Base-by-base conservation (phyloP, 164 flowering plant genomes). In the Amborella trichopoda region DNA sequence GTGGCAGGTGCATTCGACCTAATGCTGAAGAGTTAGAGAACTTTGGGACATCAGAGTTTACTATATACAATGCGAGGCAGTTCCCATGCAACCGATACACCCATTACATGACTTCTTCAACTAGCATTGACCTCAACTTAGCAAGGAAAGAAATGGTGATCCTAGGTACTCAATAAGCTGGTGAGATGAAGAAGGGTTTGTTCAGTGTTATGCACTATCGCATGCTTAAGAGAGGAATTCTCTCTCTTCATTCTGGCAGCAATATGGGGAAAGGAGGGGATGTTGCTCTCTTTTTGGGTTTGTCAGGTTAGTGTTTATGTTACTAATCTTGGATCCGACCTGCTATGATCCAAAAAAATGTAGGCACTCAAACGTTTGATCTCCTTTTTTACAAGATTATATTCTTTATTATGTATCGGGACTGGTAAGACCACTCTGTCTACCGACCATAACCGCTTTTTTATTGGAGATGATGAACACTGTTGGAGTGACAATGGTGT, bases 121-220 rank as follows among this genome's bases (percentile, higher is more conserved):
- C 99, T 59, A 93, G 99, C 81, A 65, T 88, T 71, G 96, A 93
- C 57, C 49, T 93, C 14, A 82, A 84, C 68, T 91, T 93, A 26
- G 75, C 75, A 62, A 78, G 96, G 60, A 82, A 67, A 70, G 99
- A 93, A 65, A 93, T 93, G 96, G 96, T 93, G 62, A 93, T 93
- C 71, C 91, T 93, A 49, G 99, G 99, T 58, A 88, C 99, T 1
- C 95, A 82, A 53, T 93, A 88, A 59, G 99, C 99, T 52, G 99
- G 99, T 62, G 99, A 93, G 73, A 93, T 85, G 99, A 93, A 93
- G 85, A 93, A 93, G 60, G 99, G 99, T 39, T 67, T 93, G 24
- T 93, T 93, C 73, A 53, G 99, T 59, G 72, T 93, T 0, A 93
- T 93, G 99, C 99, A 88, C 59, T 88, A 82, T 67, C 94, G 88